These are phyloP conservation scores for Wilhelminamyces savonicus DNA, from an alignment of 805 yeast genomes.

Conservation along the genomic window DNA sequence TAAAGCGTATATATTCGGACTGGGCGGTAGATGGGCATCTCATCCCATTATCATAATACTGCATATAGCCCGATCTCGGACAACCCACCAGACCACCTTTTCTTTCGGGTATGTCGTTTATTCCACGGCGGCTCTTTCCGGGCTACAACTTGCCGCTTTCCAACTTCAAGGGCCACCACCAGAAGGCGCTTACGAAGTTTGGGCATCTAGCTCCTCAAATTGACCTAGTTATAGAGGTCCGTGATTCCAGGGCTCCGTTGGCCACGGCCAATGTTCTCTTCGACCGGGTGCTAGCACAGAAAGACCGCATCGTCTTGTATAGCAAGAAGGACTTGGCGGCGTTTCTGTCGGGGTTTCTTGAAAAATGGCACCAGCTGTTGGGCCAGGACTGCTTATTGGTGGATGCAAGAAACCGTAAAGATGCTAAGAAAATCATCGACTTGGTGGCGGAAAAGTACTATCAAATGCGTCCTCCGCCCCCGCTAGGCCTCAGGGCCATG, in stretches of 20 bases:
- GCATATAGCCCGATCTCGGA: no score
- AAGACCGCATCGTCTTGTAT: conserved; percentile 60
- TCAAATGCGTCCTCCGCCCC: conserved; percentile 62
- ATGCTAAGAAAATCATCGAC: conserved; percentile 46
- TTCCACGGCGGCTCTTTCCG: conserved; percentile 73
- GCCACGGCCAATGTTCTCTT: conserved; percentile 77
- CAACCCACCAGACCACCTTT: no score
- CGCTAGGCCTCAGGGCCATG: conserved; percentile 71
- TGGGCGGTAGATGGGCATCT: no score
- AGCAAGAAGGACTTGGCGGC: conserved; percentile 66
- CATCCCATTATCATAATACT: no score
- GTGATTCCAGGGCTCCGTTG: conserved; percentile 88
- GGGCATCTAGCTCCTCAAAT: conserved; percentile 68
- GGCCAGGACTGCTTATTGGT: conserved; percentile 39
- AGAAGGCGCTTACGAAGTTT: conserved; percentile 65
- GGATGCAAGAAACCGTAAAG: conserved; percentile 48
- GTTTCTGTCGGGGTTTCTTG: conserved; percentile 27
- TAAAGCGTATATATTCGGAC: no score
- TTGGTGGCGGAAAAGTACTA: conserved; percentile 40
- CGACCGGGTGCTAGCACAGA: conserved; percentile 54
- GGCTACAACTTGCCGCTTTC: conserved; percentile 61
- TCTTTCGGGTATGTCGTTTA: conserved; percentile 49
- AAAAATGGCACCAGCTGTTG: conserved; percentile 25
- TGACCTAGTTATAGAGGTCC: conserved; percentile 73
- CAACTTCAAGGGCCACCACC: conserved; percentile 89